Evolutionary conservation across 1,284 basidiomycete species (phyloP).

Genomic region (Sutorius eximius): DNA sequence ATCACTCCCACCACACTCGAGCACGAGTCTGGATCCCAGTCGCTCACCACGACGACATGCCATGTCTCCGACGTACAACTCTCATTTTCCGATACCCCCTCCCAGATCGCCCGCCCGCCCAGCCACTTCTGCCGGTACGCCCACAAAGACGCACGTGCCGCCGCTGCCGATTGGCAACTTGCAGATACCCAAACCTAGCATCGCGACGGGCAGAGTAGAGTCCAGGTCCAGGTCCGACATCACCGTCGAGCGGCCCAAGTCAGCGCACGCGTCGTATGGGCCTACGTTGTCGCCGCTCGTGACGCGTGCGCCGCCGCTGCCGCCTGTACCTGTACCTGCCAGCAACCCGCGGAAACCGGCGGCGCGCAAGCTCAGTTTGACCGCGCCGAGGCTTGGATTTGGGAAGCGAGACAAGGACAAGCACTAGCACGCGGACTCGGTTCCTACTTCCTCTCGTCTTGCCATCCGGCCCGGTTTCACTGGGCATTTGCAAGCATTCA

Average conservation of each 20-base stretch:
- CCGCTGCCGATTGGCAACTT: not conserved
- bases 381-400: conserved; percentile 60
- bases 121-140: conserved; percentile 24
- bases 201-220: not conserved
- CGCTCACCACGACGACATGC: conserved; percentile 11
- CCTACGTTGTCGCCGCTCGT: conserved; percentile 12
- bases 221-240: not conserved
- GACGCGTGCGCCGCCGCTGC: conserved; percentile 18
- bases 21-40: conserved; percentile 16
- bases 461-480: too few species aligned
- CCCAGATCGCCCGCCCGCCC: conserved; percentile 23
- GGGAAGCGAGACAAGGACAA: conserved; percentile 47
- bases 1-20: conserved; percentile 8
- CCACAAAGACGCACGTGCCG: not conserved
- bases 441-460: not conserved
- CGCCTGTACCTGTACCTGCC: conserved; percentile 17
- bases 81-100: not conserved
- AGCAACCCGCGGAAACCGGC: conserved; percentile 42
- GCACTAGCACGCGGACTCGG: conserved; percentile 14
- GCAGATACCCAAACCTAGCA: conserved; percentile 1
- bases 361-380: conserved; percentile 68
- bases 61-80: conserved; percentile 2
- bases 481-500: not conserved
- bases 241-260: conserved; percentile 25
- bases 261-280: conserved; percentile 27